Evolutionary conservation across 2,329 filamentous ascomycete genomes (phyloP), one percentile per base, ranked within the genome.

Genomic region (Arthroderma sp.): DNA sequence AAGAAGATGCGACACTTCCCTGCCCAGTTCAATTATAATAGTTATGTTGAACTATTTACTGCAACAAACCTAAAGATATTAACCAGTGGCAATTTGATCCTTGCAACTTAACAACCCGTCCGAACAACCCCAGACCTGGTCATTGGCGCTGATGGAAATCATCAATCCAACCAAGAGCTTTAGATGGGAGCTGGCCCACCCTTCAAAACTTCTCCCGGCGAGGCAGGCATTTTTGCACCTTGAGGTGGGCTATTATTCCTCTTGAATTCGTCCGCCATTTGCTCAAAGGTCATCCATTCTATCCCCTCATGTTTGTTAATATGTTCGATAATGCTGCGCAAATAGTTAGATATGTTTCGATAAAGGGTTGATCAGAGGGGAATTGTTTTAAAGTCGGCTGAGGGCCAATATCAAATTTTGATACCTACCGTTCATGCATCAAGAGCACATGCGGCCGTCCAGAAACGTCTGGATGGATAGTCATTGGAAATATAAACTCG

Each of bases 401-500:
- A 22, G 15, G 15, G 15, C 15, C 15, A 22, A 22, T 22, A 22
- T 22, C 32, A 34, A 22, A 43, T 33, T 28, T 27, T 52, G 29
- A 52, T 36, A 55, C 61, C 52, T 59, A 76, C 72, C 78, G 71
- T 61, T 85, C 80, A 50, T 85, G 79, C 81, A 85, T 84, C 5
- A 84, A 64, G 29, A 86, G 53, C 0, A 78, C 82, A 60, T 86
- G 82, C 0, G 82, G 82, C 11, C 80, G 70, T 0, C 83, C 83
- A 3, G 74, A 79, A 0, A 83, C 78, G 54, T 86, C 82, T 0
- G 82, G 83, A 59, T 86, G 82, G 32, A 85, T 80, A 0, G 82
- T 86, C 61, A 86, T 81, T 0, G 83, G 81, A 53, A 86, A 85
- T 43, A 85, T 74, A 49, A 85, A 85, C 52, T 83, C 79, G 52